phyloP scores from a whole-genome alignment of 2,329 filamentous ascomycete species.

The Phaeosphaeria sp. region DNA sequence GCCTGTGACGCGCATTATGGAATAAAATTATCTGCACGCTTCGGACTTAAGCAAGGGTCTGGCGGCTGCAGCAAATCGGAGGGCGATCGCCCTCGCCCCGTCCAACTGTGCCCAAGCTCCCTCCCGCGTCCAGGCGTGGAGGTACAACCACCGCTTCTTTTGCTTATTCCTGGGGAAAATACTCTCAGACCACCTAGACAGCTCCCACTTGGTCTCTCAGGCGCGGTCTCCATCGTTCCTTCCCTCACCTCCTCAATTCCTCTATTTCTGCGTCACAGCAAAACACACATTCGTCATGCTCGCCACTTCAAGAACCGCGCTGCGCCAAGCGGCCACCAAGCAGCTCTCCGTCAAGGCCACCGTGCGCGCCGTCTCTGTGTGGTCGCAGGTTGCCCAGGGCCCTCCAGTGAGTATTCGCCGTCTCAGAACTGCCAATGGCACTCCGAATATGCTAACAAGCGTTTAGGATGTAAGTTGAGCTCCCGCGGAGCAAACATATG shows the following conservation, averaged over 20 bases:
- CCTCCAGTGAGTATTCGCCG: conserved; percentile 75
- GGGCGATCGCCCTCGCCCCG: conserved; percentile 14
- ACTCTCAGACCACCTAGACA: conserved; percentile 32
- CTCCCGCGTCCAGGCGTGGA: conserved; percentile 12
- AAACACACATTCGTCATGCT: conserved; percentile 37
- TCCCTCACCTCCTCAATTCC: conserved; percentile 11
- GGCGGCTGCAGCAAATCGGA: conserved; percentile 21
- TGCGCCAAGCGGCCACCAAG: conserved; percentile 48
- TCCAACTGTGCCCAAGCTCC: neutral
- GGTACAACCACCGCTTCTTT: conserved; percentile 6
- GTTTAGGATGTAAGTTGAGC: conserved; percentile 44
- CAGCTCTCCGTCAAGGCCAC: conserved; percentile 46
- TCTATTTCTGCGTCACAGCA: conserved; percentile 1
- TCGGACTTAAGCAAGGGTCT: conserved; percentile 21
- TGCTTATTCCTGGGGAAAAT: conserved; percentile 37
- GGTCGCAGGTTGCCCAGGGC: conserved; percentile 90
- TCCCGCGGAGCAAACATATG: conserved; percentile 1
- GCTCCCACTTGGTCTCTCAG: conserved; percentile 8
- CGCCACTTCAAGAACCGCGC: conserved; percentile 46
- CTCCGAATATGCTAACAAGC: conserved; percentile 23
- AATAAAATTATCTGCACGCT: conserved; percentile 27
- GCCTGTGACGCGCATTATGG: conserved; percentile 11
- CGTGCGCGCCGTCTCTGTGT: conserved; percentile 76
- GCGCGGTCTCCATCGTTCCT: conserved; percentile 15
- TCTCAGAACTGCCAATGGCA: conserved; percentile 16